phyloP scores from a whole-genome alignment of 2,329 filamentous ascomycete genomes.

The Xylariaceae sp. region DNA sequence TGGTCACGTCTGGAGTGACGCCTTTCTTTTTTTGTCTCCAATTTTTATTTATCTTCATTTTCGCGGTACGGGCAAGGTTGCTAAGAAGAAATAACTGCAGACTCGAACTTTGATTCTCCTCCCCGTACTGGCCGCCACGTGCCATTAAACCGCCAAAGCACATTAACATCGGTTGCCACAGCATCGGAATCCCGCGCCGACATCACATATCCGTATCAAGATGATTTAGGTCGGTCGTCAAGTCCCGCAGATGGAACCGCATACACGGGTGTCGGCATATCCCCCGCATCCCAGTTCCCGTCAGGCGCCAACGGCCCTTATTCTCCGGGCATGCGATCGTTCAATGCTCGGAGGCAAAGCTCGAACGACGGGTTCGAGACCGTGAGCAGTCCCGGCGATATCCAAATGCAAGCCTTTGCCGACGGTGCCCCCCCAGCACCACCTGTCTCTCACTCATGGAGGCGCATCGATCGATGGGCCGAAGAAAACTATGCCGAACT shows the following conservation, averaged over 20 bases:
- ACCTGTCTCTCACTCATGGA: slow-evolving; percentile 85
- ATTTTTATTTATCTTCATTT: neutral
- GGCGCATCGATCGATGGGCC: slow-evolving; percentile 86
- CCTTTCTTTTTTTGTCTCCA: no score
- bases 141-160: slow-evolving; percentile 73
- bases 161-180: slow-evolving; percentile 82
- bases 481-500: slow-evolving; percentile 95
- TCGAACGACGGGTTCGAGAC: slow-evolving; percentile 64
- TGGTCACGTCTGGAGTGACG: slow-evolving; percentile 12
- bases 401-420: slow-evolving; percentile 93
- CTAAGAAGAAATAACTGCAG: slow-evolving; percentile 48
- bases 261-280: slow-evolving; percentile 50
- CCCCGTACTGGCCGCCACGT: slow-evolving; percentile 88
- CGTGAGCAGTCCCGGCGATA: slow-evolving; percentile 66
- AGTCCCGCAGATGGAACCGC: slow-evolving; percentile 51
- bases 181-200: slow-evolving; percentile 85
- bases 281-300: slow-evolving; percentile 37
- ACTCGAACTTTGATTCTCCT: slow-evolving; percentile 88
- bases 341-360: slow-evolving; percentile 56
- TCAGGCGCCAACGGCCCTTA: slow-evolving; percentile 67
- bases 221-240: slow-evolving; percentile 57
- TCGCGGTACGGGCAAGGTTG: slow-evolving; percentile 2
- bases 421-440: slow-evolving; percentile 88
- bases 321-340: slow-evolving; percentile 83
- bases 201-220: slow-evolving; percentile 70